These are phyloP conservation scores for Saprolegnia diclina DNA, from an alignment of 352 stramenopile species.

Conservation along the genomic window DNA sequence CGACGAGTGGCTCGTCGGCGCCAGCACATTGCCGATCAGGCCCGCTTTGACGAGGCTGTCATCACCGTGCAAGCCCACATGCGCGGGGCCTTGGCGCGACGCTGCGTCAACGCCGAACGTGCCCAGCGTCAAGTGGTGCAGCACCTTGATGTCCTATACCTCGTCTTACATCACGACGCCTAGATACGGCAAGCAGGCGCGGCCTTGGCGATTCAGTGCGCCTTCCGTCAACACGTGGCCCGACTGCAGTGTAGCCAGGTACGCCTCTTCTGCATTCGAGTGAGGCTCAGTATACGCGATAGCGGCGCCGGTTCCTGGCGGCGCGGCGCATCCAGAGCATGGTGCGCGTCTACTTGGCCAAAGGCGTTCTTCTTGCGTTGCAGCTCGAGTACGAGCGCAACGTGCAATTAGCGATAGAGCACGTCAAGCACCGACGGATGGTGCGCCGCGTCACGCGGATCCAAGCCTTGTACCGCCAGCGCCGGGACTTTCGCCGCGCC, in stretches of 20 bases:
- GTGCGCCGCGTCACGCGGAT: conserved; percentile 33
- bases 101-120: conserved; percentile 10
- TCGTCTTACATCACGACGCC: neutral
- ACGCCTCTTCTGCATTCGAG: neutral
- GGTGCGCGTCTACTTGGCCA: conserved; percentile 5
- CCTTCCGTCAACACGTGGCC: neutral
- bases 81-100: conserved; percentile 13
- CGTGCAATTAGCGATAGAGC: conserved; percentile 19
- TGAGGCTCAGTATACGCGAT: neutral
- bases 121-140: too few species aligned
- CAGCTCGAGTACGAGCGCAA: conserved; percentile 20
- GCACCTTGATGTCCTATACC: neutral
- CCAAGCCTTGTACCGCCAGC: conserved; percentile 32
- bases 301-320: conserved; percentile 9
- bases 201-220: conserved; percentile 13
- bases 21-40: too few species aligned
- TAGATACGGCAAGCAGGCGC: neutral
- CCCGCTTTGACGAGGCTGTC: conserved; percentile 29
- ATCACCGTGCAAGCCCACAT: conserved; percentile 39
- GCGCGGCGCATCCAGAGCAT: conserved; percentile 12
- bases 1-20: conserved; percentile 17
- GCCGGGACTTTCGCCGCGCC: conserved; percentile 15
- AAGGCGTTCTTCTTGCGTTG: neutral
- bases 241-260: neutral
- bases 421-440: conserved; percentile 17